Base-by-base conservation (phyloP, 1,284 basidiomycete species). In the Boletus sp. region DNA sequence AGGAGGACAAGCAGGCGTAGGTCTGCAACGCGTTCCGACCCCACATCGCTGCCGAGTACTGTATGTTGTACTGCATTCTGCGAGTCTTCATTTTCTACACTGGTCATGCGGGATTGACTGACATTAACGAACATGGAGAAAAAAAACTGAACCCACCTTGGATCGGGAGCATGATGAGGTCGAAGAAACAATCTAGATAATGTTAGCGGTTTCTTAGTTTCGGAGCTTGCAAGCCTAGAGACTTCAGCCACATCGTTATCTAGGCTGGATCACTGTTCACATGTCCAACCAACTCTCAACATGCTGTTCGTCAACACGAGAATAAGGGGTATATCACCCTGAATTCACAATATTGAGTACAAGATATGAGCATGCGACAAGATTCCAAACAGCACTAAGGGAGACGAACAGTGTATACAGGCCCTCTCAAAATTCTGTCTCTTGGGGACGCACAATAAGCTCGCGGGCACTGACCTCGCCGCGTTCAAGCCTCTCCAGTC, bases 1-100 rank as follows among this genome's bases (percentile, higher is more conserved):
- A 43, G 44, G 62, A 62, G 27, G 57, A 64, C 5, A 65, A 24
- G 42, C 57, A 56, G 22, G 48, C 1, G 2, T 64, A 65, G 44
- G 16, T 24, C 22, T n/a, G 27, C 27, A 12, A 9, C 27, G n/a
- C 12, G 20, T 39, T 39, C 37, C 11, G 37, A 39, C 8, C 8
- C 9, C 13, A 22, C 18, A 6, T 15, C 35, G 15, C 15, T 7
- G 15, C 35, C 35, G 16, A 36, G 6, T 15, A 36, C 15, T 5
- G 13, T 15, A 15, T 15, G 36, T 18, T 18, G 36, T 37, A 37
- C 36, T 18, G 18, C 18, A 39, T 39, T 18, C 35, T 41, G 12
- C 4, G n/a, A 8, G 39, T 41, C n/a, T 41, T 5, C n/a, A 12
- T 6, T 41, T n/a, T n/a, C 9, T n/a, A 41, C 39, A 12, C 18